phyloP scores from a whole-genome alignment of 768 basidiomycete genomes.

The Serendipita indica region DNA sequence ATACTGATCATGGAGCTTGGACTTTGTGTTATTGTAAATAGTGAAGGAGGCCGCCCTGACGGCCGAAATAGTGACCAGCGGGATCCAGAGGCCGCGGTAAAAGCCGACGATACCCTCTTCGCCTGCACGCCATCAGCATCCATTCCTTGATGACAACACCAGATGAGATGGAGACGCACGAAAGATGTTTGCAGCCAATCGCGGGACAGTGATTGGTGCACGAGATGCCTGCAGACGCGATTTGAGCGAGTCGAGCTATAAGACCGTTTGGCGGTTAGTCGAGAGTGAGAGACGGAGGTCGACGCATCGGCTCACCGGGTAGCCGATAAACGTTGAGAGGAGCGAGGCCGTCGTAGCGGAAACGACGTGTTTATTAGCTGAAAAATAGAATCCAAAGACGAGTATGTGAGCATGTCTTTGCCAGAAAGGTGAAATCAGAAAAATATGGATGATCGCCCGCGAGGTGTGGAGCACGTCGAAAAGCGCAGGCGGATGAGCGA shows the following conservation, averaged over 20 bases:
- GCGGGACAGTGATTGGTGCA: constrained; percentile 55
- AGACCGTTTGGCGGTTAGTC: not conserved
- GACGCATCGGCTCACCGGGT: constrained; percentile 57
- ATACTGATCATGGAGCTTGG: constrained; percentile 40
- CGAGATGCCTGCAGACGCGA: constrained; percentile 80
- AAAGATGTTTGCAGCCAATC: constrained; percentile 25
- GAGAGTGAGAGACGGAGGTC: not conserved
- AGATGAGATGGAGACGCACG: constrained; percentile 5
- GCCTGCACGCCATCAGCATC: constrained; percentile 47
- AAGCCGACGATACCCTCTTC: constrained; percentile 84
- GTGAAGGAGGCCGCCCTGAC: constrained; percentile 92
- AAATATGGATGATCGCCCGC: not conserved
- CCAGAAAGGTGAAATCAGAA: not conserved
- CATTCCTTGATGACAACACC: constrained; percentile 16
- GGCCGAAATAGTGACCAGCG: constrained; percentile 88
- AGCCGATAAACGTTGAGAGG: constrained; percentile 83
- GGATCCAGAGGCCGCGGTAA: constrained; percentile 83
- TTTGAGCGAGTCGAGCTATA: constrained; percentile 83
- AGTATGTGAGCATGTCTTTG: not conserved
- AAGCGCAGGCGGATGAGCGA: too few species aligned
- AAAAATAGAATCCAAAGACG: constrained; percentile 20
- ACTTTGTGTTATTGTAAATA: constrained; percentile 76
- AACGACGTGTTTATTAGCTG: constrained; percentile 76
- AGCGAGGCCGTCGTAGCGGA: constrained; percentile 86
- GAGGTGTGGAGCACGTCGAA: not conserved